Conservation (phyloP, 345 rosid genomes). For the Moricandia moricandioides region DNA sequence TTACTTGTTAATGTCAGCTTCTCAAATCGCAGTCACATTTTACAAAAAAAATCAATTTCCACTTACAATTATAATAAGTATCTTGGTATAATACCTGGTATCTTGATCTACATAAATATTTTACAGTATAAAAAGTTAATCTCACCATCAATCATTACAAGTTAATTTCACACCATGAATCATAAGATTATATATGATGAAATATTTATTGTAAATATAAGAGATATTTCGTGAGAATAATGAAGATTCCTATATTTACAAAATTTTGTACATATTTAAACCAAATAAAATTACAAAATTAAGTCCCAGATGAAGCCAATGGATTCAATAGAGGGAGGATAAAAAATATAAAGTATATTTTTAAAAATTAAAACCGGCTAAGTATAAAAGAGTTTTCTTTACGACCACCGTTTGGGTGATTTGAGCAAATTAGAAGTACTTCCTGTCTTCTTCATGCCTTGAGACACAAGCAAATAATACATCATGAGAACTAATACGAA, state of each 20-base stretch:
- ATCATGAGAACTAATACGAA: background rate
- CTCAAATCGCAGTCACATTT: background rate
- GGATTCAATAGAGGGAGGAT: background rate
- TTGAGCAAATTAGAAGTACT: conserved; percentile 34
- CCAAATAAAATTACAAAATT: conserved; percentile 21
- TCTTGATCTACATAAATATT: background rate
- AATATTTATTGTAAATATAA: background rate
- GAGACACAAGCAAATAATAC: conserved; percentile 5
- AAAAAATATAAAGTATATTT: background rate
- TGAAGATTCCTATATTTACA: conserved; percentile 18
- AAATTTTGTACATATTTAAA: background rate
- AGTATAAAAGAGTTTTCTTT: background rate
- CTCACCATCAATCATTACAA: background rate
- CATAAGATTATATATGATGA: background rate
- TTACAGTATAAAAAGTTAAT: background rate
- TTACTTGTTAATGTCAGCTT: background rate
- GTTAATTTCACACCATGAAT: background rate
- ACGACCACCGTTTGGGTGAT: conserved; percentile 34
- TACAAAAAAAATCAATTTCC: background rate
- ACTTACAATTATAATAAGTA: background rate
- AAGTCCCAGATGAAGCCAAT: background rate
- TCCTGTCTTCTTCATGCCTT: conserved; percentile 37
- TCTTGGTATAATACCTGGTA: background rate
- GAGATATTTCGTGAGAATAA: background rate
- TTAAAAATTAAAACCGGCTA: background rate